phyloP scores from a whole-genome alignment of 2,329 filamentous ascomycete species.

The Cytospora piceicola region DNA sequence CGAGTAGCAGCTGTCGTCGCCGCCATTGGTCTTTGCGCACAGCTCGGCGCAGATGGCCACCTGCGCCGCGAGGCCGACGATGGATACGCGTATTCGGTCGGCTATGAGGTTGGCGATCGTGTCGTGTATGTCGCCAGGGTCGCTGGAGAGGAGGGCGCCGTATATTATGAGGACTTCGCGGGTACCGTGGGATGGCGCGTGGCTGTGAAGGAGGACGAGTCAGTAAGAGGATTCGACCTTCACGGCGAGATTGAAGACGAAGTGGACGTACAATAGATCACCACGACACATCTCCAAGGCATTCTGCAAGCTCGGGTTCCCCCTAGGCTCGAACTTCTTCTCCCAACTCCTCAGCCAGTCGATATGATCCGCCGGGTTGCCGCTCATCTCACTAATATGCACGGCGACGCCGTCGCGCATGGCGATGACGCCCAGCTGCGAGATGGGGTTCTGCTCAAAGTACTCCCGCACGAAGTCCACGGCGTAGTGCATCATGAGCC shows the following conservation, averaged over 20 bases:
- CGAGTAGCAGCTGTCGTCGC: slow-evolving; percentile 75
- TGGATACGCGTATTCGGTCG: slow-evolving; percentile 83
- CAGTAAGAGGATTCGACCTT: slow-evolving; percentile 23
- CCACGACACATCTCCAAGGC: slow-evolving; percentile 94
- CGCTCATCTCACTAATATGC: slow-evolving; percentile 84
- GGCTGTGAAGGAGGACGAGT: slow-evolving; percentile 51
- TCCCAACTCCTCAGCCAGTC: slow-evolving; percentile 71
- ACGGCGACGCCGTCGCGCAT: slow-evolving; percentile 92
- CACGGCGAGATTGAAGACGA: not conserved
- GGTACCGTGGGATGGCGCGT: slow-evolving; percentile 91
- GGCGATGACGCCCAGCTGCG: slow-evolving; percentile 87
- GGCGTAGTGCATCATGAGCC: slow-evolving; percentile 80
- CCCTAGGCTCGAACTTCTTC: slow-evolving; percentile 68
- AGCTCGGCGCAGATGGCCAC: slow-evolving; percentile 92
- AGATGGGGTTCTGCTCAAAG: slow-evolving; percentile 98
- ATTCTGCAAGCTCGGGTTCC: slow-evolving; percentile 85
- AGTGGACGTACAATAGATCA: slow-evolving; percentile 70
- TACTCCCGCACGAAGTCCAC: slow-evolving; percentile 90
- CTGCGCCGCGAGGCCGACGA: slow-evolving; percentile 89
- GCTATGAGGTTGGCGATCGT: slow-evolving; percentile 78
- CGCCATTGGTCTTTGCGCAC: slow-evolving; percentile 83
- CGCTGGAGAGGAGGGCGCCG: slow-evolving; percentile 85
- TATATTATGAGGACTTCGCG: slow-evolving; percentile 91
- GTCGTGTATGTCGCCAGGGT: slow-evolving; percentile 93
- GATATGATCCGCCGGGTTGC: slow-evolving; percentile 88